Conservation (phyloP, 2,329 filamentous ascomycete species). For the Diaporthe sp. region DNA sequence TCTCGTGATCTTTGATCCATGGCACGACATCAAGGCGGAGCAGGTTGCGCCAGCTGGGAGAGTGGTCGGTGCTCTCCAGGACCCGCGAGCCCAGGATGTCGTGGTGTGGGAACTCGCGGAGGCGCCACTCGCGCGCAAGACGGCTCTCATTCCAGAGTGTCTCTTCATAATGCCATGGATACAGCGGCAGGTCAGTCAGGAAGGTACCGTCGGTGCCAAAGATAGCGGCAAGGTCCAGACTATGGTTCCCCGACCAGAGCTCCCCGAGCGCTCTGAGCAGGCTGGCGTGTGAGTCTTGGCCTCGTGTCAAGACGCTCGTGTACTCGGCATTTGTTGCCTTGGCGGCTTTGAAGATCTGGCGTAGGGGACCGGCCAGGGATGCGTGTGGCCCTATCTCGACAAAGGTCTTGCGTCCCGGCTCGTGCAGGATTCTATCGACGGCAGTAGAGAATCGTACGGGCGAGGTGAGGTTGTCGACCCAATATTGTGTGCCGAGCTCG, state of each 20-base stretch:
- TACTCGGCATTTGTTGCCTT: not conserved
- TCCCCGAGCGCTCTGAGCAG: constrained; percentile 38
- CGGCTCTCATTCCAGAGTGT: constrained; percentile 52
- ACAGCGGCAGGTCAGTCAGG: constrained; percentile 54
- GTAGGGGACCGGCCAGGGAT: constrained; percentile 47
- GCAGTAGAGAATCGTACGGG: constrained; percentile 52
- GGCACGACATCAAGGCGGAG: constrained; percentile 41
- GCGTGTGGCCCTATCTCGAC: constrained; percentile 48
- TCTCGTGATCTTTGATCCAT: constrained; percentile 35
- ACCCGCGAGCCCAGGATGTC: constrained; percentile 52
- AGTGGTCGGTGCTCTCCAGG: not conserved
- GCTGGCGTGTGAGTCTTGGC: constrained; percentile 34
- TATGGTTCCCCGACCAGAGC: constrained; percentile 39
- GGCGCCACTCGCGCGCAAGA: constrained; percentile 49
- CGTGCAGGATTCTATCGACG: constrained; percentile 41
- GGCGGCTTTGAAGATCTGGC: constrained; percentile 41
- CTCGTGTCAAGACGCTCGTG: not conserved
- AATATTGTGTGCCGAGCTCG: constrained; percentile 42
- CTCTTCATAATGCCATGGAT: constrained; percentile 61
- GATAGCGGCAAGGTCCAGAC: not conserved
- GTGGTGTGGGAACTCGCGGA: constrained; percentile 46
- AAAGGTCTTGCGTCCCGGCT: constrained; percentile 39
- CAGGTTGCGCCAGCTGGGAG: constrained; percentile 52
- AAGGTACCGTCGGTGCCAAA: not conserved
- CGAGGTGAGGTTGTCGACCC: constrained; percentile 40